A percentile compares a stretch with the other conserved stretches of the same genome.
phyloP scores from a whole-genome alignment of 2,329 filamentous ascomycete species.

The Juglanconis oblonga region DNA sequence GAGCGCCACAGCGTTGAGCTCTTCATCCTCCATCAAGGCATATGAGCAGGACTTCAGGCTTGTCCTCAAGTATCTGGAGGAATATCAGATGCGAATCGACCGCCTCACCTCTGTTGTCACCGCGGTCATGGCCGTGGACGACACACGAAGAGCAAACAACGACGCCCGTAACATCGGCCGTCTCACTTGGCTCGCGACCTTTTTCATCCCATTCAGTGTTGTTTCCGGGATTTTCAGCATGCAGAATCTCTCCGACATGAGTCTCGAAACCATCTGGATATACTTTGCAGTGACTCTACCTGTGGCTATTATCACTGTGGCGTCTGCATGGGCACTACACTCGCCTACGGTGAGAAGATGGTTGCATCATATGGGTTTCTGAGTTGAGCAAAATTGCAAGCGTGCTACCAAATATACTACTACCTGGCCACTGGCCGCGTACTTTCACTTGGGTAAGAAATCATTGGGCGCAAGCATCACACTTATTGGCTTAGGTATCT shows the following conservation, averaged over 20 bases:
- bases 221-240: background rate
- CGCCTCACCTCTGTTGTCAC: background rate
- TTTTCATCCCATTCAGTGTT: background rate
- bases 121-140: background rate
- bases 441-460: too few relatives aligned
- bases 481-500: too few relatives aligned
- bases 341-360: background rate
- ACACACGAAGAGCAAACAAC: background rate
- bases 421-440: too few relatives aligned
- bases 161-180: background rate
- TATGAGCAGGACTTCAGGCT: background rate
- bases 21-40: background rate
- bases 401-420: too few relatives aligned
- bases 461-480: too few relatives aligned
- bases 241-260: background rate
- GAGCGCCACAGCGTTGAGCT: background rate
- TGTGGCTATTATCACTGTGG: background rate
- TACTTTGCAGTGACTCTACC: background rate
- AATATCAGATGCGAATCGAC: background rate
- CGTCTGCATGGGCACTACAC: too few relatives aligned
- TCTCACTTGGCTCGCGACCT: background rate
- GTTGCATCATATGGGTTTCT: too few relatives aligned
- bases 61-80: background rate
- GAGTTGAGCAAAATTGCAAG: too few relatives aligned
- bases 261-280: background rate